A percentile compares a stretch with the other conserved stretches of the same genome.
These are phyloP conservation scores for Acmispon strigosus DNA, from an alignment of 306 rosid species.

Conservation along the genomic window DNA sequence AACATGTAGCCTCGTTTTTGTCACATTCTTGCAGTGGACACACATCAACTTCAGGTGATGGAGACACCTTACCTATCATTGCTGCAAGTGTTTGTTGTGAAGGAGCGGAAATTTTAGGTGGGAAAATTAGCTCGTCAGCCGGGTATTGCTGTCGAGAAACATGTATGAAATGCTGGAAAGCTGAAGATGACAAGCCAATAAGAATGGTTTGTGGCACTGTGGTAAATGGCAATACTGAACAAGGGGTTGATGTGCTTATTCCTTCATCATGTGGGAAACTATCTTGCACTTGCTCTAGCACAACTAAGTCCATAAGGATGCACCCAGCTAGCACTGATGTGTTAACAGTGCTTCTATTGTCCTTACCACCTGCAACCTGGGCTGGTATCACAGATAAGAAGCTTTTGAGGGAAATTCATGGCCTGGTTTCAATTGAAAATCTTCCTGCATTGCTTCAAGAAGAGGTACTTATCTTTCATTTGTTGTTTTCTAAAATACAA, in stretches of 20 bases:
- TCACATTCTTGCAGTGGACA: slow-evolving; percentile 39
- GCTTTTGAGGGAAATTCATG: slow-evolving; percentile 50
- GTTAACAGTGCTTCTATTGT: slow-evolving; percentile 73
- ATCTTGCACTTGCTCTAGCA: slow-evolving; percentile 40
- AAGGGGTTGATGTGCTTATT: slow-evolving; percentile 71
- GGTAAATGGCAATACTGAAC: slow-evolving; percentile 50
- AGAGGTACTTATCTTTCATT: slow-evolving; percentile 54
- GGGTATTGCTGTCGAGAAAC: slow-evolving; percentile 65
- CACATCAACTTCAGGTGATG: slow-evolving; percentile 13
- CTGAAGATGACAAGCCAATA: slow-evolving; percentile 55
- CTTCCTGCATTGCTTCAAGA: slow-evolving; percentile 87
- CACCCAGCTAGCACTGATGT: slow-evolving; percentile 79
- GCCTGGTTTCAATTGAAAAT: slow-evolving; percentile 55
- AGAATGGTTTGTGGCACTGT: slow-evolving; percentile 74
- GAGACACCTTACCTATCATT: slow-evolving; percentile 48
- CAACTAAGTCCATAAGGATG: slow-evolving; percentile 37
- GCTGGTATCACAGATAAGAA: slow-evolving; percentile 50
- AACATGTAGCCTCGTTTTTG: slow-evolving; percentile 55
- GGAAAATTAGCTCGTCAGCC: slow-evolving; percentile 33
- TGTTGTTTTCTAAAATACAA: neutral
- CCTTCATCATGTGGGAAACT: slow-evolving; percentile 53
- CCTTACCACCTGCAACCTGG: slow-evolving; percentile 83
- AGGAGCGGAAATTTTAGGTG: slow-evolving; percentile 78
- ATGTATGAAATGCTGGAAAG: slow-evolving; percentile 55
- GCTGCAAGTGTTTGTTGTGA: slow-evolving; percentile 89